Evolutionary conservation across 139 green algal species (phyloP), one percentile per base, ranked within the genome.

Genomic region (Yamagishiella unicocca): DNA sequence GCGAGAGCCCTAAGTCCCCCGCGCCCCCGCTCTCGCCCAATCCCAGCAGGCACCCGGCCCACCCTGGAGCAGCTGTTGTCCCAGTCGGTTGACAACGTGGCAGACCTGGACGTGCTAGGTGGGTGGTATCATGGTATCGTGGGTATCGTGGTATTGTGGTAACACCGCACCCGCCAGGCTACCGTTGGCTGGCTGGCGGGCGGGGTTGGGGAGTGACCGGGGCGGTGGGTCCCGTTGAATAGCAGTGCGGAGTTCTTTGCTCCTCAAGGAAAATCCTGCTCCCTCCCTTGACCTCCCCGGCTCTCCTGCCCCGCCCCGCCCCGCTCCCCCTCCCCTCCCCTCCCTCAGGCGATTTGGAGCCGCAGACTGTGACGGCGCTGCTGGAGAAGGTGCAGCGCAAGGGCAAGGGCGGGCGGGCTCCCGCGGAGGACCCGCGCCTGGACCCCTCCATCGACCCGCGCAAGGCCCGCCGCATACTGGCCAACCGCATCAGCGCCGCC

Each of bases 361-460:
- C 71, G 3, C 40, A 89, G 42, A 50, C 58, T 2, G 46, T 89
- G 55, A 25, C 40, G 6, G 73, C 61, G 10, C 72, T 89, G 73
- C 55, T 89, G 42, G 55, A 79, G 25, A 78, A 79, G 42, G 85
- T 85, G 45, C 75, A 78, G 86, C 86, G 77, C 66, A 87, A 87
- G 77, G 95, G 94, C 81, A 96, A 96, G 90, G 95, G 95, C 45
- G 95, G 95, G 21, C 87, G 96, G 7, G 94, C 95, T 89, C 92
- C 93, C 2, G 94, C 94, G 0, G 75, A 79, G 22, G 96, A 98
- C 92, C 95, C 96, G 12, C 90, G 94, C 12, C 85, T 96, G n/a
- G 94, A 98, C 88, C 95, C 96, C 31, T 89, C 66, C 58, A 94
- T 98, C 2, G 93, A 97, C 75, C 94, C 94, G 24, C 95, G 95